Conservation (phyloP, 2,329 filamentous ascomycete genomes). For the Pestalotiopsis sp. region DNA sequence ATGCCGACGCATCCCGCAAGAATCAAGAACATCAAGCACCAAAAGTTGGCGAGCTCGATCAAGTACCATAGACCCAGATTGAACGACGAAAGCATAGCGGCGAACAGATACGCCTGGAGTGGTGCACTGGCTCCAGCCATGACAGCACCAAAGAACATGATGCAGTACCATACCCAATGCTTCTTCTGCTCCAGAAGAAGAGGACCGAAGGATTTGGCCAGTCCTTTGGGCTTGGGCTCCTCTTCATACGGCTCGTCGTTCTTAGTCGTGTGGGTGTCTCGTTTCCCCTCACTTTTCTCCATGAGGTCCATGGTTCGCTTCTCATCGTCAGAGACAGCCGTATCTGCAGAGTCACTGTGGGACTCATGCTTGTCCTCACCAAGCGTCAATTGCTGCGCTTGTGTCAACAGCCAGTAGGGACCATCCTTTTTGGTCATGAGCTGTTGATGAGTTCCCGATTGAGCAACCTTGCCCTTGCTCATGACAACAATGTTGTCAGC, state of each 20-base stretch:
- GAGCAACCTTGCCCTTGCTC: slow-evolving; percentile 65
- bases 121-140: slow-evolving; percentile 47
- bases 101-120: slow-evolving; percentile 59
- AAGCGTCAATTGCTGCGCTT: slow-evolving; percentile 59
- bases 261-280: slow-evolving; percentile 12
- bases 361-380: slow-evolving; percentile 41
- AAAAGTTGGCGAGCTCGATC: slow-evolving; percentile 50
- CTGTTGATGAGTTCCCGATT: slow-evolving; percentile 75
- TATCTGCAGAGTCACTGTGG: slow-evolving; percentile 30
- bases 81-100: slow-evolving; percentile 47
- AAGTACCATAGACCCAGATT: slow-evolving; percentile 26
- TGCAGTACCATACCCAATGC: slow-evolving; percentile 28
- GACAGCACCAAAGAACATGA: slow-evolving; percentile 30
- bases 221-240: slow-evolving; percentile 21
- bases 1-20: slow-evolving; percentile 55
- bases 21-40: slow-evolving; percentile 67
- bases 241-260: slow-evolving; percentile 8
- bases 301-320: slow-evolving; percentile 43
- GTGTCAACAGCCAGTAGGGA: slow-evolving; percentile 68
- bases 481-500: slow-evolving; percentile 45
- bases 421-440: slow-evolving; percentile 63
- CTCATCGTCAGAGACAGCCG: slow-evolving; percentile 26
- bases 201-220: slow-evolving; percentile 29
- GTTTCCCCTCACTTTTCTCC: slow-evolving; percentile 27
- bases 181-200: slow-evolving; percentile 31